Percentiles rank a stretch among this genome's conserved stretches.
Evolutionary conservation across 164 flowering plant species (phyloP).

Genomic region (Magnolia officinalis): DNA sequence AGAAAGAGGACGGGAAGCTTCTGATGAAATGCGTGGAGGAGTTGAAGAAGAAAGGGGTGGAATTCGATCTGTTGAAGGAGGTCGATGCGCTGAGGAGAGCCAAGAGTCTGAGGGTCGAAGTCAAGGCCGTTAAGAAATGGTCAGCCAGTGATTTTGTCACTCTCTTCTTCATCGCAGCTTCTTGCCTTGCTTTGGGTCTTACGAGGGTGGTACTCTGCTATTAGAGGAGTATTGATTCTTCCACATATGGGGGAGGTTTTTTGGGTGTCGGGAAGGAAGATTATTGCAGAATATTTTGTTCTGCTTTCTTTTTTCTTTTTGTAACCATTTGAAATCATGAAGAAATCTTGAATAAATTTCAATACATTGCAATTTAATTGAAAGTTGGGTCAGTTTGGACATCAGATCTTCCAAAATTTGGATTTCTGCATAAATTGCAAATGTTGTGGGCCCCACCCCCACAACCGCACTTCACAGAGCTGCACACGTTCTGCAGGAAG

Average conservation of each 20-base stretch:
- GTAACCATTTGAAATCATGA: not conserved
- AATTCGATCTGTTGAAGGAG: slow-evolving; percentile 85
- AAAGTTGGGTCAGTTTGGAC: no score
- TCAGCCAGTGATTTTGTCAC: slow-evolving; percentile 73
- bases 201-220: slow-evolving; percentile 64
- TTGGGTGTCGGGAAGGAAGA: not conserved
- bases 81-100: slow-evolving; percentile 91
- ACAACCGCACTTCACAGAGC: no score
- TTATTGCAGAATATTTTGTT: slow-evolving; percentile 25
- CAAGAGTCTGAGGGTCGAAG: slow-evolving; percentile 74
- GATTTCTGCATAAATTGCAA: no score
- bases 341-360: not conserved
- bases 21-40: slow-evolving; percentile 79
- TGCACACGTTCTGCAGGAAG: no score
- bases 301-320: slow-evolving; percentile 13
- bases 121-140: slow-evolving; percentile 66
- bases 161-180: slow-evolving; percentile 59
- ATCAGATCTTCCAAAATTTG: no score
- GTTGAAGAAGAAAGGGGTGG: slow-evolving; percentile 80
- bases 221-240: slow-evolving; percentile 12
- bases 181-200: slow-evolving; percentile 62
- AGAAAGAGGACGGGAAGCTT: slow-evolving; percentile 74
- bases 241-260: not conserved
- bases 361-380: no score
- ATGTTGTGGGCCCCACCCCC: no score